These are phyloP conservation scores for Epichloe sp. DNA, from an alignment of 2,329 filamentous ascomycete species.

Conservation along the genomic window DNA sequence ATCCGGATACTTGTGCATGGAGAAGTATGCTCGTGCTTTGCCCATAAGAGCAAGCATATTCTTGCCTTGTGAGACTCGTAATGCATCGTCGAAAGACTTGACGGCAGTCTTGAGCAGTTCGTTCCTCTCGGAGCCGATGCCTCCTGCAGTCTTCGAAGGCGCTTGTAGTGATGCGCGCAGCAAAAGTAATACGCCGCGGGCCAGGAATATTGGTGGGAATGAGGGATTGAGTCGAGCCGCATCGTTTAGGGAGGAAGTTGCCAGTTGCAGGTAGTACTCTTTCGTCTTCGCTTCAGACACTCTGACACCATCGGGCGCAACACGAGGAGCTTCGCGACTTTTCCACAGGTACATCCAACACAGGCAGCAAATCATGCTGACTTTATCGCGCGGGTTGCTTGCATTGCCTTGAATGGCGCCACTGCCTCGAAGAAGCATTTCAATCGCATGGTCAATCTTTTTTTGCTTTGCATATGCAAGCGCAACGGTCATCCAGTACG, in stretches of 20 bases:
- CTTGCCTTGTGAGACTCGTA: constrained; percentile 67
- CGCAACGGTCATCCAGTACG: constrained; percentile 96
- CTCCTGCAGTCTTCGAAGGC: constrained; percentile 54
- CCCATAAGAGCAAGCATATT: constrained; percentile 91
- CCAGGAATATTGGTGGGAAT: constrained; percentile 82
- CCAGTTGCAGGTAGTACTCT: constrained; percentile 79
- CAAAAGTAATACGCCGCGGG: constrained; percentile 77
- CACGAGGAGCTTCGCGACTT: constrained; percentile 62
- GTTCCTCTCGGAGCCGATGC: constrained; percentile 57
- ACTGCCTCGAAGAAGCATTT: constrained; percentile 61
- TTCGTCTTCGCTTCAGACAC: constrained; percentile 74
- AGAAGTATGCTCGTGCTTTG: constrained; percentile 75
- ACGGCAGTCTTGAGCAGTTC: constrained; percentile 75
- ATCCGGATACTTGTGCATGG: constrained; percentile 73
- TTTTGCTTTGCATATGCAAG: constrained; percentile 94
- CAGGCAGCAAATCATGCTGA: constrained; percentile 70
- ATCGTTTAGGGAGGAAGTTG: constrained; percentile 87
- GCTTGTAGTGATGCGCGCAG: constrained; percentile 75
- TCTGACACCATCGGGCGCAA: constrained; percentile 47
- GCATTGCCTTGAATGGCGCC: constrained; percentile 56
- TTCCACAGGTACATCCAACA: constrained; percentile 90
- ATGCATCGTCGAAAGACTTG: constrained; percentile 90
- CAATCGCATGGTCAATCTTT: constrained; percentile 74
- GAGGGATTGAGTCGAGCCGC: constrained; percentile 88
- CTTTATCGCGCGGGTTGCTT: constrained; percentile 65